phyloP scores from a whole-genome alignment of 106 monocot species.

The Acanthochlamys bracteata region DNA sequence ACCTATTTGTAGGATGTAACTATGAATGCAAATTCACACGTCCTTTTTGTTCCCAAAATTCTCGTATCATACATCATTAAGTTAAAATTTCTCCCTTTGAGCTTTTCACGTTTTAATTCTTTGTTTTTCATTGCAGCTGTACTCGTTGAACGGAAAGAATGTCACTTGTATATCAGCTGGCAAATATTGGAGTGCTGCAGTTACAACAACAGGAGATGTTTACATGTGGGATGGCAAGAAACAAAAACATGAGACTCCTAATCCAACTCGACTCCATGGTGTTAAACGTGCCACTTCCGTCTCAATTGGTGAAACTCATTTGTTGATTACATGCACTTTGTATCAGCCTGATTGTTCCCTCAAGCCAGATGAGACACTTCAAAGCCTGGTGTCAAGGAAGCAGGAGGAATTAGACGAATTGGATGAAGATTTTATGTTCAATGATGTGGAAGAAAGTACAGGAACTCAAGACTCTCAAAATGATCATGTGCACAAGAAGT shows the following conservation, averaged over 20 bases:
- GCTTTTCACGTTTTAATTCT: background rate
- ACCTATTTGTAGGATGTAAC: no score
- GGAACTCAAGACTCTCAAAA: constrained; percentile 11
- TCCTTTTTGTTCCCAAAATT: no score
- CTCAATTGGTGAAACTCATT: constrained; percentile 91
- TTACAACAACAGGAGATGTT: constrained; percentile 75
- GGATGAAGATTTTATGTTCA: constrained; percentile 60
- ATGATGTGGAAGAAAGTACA: constrained; percentile 23
- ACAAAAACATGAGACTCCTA: constrained; percentile 39
- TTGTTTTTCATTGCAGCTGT: constrained; percentile 32
- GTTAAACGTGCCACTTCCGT: constrained; percentile 76
- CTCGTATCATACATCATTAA: no score
- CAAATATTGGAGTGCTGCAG: constrained; percentile 88
- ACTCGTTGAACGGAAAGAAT: constrained; percentile 56
- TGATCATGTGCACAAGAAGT: constrained; percentile 5
- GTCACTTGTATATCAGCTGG: constrained; percentile 78
- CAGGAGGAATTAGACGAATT: constrained; percentile 49
- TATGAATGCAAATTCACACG: no score
- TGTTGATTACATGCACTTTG: constrained; percentile 58
- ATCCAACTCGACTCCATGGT: constrained; percentile 68
- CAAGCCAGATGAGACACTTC: constrained; percentile 9
- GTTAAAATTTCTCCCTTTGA: background rate
- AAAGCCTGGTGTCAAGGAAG: constrained; percentile 11
- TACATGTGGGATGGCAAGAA: constrained; percentile 96
- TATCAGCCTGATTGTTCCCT: constrained; percentile 54